Base-by-base conservation (phyloP, 2,329 filamentous ascomycete species). In the Gaeumannomyces sp. region DNA sequence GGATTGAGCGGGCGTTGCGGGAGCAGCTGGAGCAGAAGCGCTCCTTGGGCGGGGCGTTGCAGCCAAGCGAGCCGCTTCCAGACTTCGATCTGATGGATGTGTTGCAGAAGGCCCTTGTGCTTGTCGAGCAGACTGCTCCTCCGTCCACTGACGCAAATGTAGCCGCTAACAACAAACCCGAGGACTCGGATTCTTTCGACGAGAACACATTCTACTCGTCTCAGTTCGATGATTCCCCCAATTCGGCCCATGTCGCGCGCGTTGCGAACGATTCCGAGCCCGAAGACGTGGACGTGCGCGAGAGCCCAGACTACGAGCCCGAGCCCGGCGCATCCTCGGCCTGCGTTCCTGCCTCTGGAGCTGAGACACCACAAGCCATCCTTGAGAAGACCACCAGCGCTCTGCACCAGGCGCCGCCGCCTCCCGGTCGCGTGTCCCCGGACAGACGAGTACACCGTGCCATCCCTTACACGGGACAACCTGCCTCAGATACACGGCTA, bases 201-300 rank as follows among this genome's bases (percentile, higher is more conserved):
- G 90, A 96, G 75, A 93, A 96, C 73, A 95, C 93, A 57, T 96
- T 96, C 77, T 97, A 98, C 81, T 97, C 94, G 70, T 97, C 93
- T 78, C 91, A 90, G 79, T 89, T 93, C 80, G 91, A 93, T 75
- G 91, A 93, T 75, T 96, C 93, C 68, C 85, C 85, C 66, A 81
- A 85, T 65, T 82, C 81, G 35, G 79, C 78, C 62, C 77, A 79
- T 66, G 78, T 79, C 56, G 78, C 81, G 33, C 79, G 78, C 65
- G 71, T 79, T 78, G 85, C 73, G 81, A 84, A 74, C 70, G 73
- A 74, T 67, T 75, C 76, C 66, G 76, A 72, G 66, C 75, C 75
- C 69, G 75, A 74, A 67, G 75, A 77, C 69, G 72, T 73, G 61
- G 73, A 73, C 66, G 77, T 77, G 73, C 74, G 72, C 64, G 73